phyloP scores from a whole-genome alignment of 1,284 basidiomycete species.

The Austroboletus rostrupii region DNA sequence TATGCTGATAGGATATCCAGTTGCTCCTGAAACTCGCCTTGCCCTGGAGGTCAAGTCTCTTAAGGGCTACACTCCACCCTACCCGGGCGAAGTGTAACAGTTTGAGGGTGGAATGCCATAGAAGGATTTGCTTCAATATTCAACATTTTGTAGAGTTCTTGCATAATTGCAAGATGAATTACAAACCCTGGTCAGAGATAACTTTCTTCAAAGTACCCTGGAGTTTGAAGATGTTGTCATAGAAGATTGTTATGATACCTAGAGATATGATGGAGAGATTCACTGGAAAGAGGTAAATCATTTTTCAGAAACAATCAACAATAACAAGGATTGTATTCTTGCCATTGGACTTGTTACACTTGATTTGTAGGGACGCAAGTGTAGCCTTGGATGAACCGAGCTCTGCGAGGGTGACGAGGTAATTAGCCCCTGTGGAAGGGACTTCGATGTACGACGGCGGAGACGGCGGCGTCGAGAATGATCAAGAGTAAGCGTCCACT shows the following conservation, averaged over 20 bases:
- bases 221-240: slow-evolving; percentile 31
- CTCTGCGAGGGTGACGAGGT: no score
- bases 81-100: no score
- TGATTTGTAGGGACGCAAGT: no score
- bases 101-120: slow-evolving; percentile 36
- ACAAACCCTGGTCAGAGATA: slow-evolving; percentile 22
- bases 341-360: slow-evolving; percentile 28
- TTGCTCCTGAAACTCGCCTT: no score
- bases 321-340: slow-evolving; percentile 36
- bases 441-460: no score
- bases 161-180: slow-evolving; percentile 34
- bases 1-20: no score
- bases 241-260: background rate
- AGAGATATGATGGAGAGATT: background rate
- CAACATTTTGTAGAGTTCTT: slow-evolving; percentile 22
- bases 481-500: no score
- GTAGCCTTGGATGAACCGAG: no score
- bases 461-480: no score
- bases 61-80: no score
- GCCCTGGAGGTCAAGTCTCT: no score
- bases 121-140: slow-evolving; percentile 26
- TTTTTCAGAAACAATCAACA: slow-evolving; percentile 34
- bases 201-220: background rate
- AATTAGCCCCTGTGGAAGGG: no score
- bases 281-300: background rate